A percentile compares a stretch with the other conserved stretches of the same genome.
phyloP scores from a whole-genome alignment of 179 eudicot genomes.

The Silene noctiflora region DNA sequence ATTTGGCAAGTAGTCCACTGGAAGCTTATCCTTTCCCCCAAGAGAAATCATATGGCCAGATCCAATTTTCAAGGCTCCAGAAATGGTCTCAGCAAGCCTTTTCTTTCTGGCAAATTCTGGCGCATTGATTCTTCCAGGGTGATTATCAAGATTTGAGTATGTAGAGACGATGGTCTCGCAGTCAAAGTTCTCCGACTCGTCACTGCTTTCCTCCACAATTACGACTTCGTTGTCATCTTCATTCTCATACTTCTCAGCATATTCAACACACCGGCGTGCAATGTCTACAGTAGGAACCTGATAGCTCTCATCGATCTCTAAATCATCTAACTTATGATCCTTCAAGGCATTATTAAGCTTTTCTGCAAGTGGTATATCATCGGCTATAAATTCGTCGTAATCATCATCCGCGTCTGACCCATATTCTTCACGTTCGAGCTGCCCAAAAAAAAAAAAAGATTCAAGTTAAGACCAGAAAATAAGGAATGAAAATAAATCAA shows the following conservation, averaged over 20 bases:
- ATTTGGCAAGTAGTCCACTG: slow-evolving; percentile 72
- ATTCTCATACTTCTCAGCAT: slow-evolving; percentile 73
- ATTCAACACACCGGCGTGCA: slow-evolving; percentile 52
- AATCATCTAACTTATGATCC: slow-evolving; percentile 33
- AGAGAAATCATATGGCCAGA: slow-evolving; percentile 53
- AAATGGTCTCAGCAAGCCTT: slow-evolving; percentile 48
- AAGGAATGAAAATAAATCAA: background rate
- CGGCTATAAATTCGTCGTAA: slow-evolving; percentile 33
- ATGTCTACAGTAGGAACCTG: slow-evolving; percentile 50
- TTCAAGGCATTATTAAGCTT: slow-evolving; percentile 57
- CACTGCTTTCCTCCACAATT: slow-evolving; percentile 72
- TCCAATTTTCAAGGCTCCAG: slow-evolving; percentile 36
- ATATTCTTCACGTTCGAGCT: slow-evolving; percentile 83
- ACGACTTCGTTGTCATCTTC: slow-evolving; percentile 48
- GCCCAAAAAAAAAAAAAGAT: slow-evolving; percentile 20
- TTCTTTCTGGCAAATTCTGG: slow-evolving; percentile 60
- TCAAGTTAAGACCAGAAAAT: background rate
- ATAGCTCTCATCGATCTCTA: slow-evolving; percentile 46
- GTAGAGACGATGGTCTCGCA: slow-evolving; percentile 88
- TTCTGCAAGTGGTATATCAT: slow-evolving; percentile 53
- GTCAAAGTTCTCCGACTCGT: slow-evolving; percentile 84
- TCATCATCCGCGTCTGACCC: slow-evolving; percentile 63
- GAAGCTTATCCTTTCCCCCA: slow-evolving; percentile 73
- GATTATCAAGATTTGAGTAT: slow-evolving; percentile 89
- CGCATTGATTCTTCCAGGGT: slow-evolving; percentile 75